Evolutionary conservation across 331 rosid genomes (phyloP), one percentile per base, ranked within the genome.

Genomic region (Phaseolus coccineus): DNA sequence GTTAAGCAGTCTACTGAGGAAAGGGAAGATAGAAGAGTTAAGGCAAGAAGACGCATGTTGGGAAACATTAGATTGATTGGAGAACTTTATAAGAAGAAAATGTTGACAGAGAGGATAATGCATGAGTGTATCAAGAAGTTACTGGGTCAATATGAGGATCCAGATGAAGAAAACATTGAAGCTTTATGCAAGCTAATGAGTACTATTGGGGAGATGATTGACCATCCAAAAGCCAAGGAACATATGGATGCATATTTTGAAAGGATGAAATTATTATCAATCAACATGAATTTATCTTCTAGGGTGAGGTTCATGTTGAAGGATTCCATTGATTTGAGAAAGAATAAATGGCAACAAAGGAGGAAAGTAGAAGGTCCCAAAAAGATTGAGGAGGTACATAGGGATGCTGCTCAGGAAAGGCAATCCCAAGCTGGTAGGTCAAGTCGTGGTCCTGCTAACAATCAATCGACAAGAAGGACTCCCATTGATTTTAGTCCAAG

Each of bases 71-170:
- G 98, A 85, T 88, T 95, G 87, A 95, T 95, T 42, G 99, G 99
- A 73, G 99, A 95, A 84, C 77, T 95, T 27, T 93, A 90, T 85
- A 95, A 95, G 88, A 95, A 91, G 82, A 95, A 22, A 84, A 95
- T 95, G 99, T 88, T 95, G 90, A 95, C 98, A 0, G 99, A 91
- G 89, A 87, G 94, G 80, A 95, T 95, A 64, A 95, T 95, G 99
- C 99, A 95, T 0, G 93, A 77, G 61, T 95, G 99, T 85, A 90
- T 95, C 71, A 73, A 86, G 64, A 90, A 95, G 87, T 84, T 95
- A 77, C 84, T 95, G 19, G 99, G 99, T 78, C 93, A 87, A 77
- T 84, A 69, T 68, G 85, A 89, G 87, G 92, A 87, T 82, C 98
- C 99, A 22, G 98, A 95, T 80, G 99, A 93, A 83, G 99, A 95